phyloP scores from a whole-genome alignment of 768 basidiomycete species.

The Macrolepiota albuminosa region DNA sequence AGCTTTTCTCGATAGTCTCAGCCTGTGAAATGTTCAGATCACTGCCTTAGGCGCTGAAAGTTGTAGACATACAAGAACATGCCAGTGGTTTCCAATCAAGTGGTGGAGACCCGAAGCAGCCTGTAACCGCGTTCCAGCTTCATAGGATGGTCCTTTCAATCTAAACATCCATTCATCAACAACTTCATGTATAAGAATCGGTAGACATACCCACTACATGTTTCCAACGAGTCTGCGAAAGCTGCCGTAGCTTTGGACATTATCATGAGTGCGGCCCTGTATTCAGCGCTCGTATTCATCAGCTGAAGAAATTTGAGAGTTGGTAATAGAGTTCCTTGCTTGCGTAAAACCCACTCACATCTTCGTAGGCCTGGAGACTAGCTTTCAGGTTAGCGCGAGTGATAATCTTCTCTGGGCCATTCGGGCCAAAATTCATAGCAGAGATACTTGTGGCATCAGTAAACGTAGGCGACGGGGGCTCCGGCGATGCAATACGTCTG shows the following conservation, averaged over 20 bases:
- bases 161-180: slow-evolving; percentile 27
- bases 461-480: slow-evolving; percentile 79
- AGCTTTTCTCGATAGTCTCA: slow-evolving; percentile 79
- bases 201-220: slow-evolving; percentile 67
- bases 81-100: slow-evolving; percentile 89
- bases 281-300: slow-evolving; percentile 68
- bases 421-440: slow-evolving; percentile 67
- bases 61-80: slow-evolving; percentile 64
- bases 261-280: slow-evolving; percentile 73
- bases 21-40: slow-evolving; percentile 41
- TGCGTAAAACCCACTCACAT: slow-evolving; percentile 42
- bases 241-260: slow-evolving; percentile 81
- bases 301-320: slow-evolving; percentile 40
- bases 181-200: neutral
- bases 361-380: slow-evolving; percentile 77
- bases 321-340: neutral
- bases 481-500: slow-evolving; percentile 37
- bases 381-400: slow-evolving; percentile 74
- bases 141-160: slow-evolving; percentile 75
- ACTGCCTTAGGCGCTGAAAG: neutral
- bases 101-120: slow-evolving; percentile 88
- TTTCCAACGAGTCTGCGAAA: slow-evolving; percentile 84
- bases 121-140: slow-evolving; percentile 76
- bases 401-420: slow-evolving; percentile 78
- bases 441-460: slow-evolving; percentile 78